A percentile compares a stretch with the other conserved stretches of the same genome.
phyloP scores from a whole-genome alignment of 2,329 filamentous ascomycete species.

The Mycosphaerella arachidis region DNA sequence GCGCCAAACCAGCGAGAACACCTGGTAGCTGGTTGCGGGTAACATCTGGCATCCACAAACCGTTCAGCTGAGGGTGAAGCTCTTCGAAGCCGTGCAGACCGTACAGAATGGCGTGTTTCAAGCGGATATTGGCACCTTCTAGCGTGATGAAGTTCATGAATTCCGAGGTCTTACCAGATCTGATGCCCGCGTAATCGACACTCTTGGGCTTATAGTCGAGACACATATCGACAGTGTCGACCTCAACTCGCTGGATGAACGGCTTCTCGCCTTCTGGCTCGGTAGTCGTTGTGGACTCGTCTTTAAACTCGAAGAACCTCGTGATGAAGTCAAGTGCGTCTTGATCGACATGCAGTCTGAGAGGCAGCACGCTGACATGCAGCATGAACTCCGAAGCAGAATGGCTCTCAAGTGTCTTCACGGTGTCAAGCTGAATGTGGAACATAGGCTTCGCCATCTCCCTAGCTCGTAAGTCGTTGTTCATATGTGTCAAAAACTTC shows the following conservation, averaged over 20 bases:
- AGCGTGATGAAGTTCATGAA: conserved; percentile 98
- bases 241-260: conserved; percentile 84
- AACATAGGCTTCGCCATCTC: conserved; percentile 86
- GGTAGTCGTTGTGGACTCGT: conserved; percentile 56
- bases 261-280: conserved; percentile 48
- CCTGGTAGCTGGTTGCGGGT: conserved; percentile 82
- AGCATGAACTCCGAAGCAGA: conserved; percentile 81
- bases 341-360: conserved; percentile 92
- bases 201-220: conserved; percentile 97
- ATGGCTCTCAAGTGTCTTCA: conserved; percentile 77
- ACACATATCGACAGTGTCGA: conserved; percentile 76
- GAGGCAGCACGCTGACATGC: conserved; percentile 67
- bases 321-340: conserved; percentile 96
- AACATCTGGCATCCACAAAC: conserved; percentile 95
- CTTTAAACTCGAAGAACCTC: conserved; percentile 96
- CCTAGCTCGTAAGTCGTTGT: conserved; percentile 70
- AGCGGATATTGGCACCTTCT: conserved; percentile 78
- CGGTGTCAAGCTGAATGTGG: conserved; percentile 80
- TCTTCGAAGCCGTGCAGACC: conserved; percentile 87
- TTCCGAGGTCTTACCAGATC: conserved; percentile 90
- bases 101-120: conserved; percentile 88
- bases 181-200: conserved; percentile 89
- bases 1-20: conserved; percentile 81
- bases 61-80: conserved; percentile 83
- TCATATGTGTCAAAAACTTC: conserved; percentile 93